Evolutionary conservation across 257 asterid genomes (phyloP).

Genomic region (Penstemon newberryi): DNA sequence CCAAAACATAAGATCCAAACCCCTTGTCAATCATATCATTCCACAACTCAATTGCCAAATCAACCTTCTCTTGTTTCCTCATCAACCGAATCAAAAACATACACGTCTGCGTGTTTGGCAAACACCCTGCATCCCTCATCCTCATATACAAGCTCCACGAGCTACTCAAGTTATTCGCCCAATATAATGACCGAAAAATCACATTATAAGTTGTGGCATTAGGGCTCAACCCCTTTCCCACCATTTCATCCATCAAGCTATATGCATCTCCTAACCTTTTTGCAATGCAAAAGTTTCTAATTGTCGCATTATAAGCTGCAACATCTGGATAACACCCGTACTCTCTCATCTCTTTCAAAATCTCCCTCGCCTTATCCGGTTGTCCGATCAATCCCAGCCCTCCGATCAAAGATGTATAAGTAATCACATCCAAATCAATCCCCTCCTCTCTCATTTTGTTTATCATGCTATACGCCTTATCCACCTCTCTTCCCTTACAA

Average conservation of each 20-base stretch:
- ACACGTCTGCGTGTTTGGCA: slow-evolving; percentile 82
- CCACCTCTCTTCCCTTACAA: slow-evolving; percentile 76
- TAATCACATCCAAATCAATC: slow-evolving; percentile 73
- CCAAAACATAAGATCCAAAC: slow-evolving; percentile 73
- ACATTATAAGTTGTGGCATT: slow-evolving; percentile 86
- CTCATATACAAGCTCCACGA: slow-evolving; percentile 75
- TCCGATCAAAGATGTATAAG: slow-evolving; percentile 81
- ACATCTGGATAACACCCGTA: slow-evolving; percentile 84
- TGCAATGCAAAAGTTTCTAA: slow-evolving; percentile 86
- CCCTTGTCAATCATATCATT: slow-evolving; percentile 83
- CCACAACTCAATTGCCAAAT: slow-evolving; percentile 81
- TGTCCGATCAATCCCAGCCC: slow-evolving; percentile 87
- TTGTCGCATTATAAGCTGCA: slow-evolving; percentile 85
- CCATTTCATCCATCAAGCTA: slow-evolving; percentile 75
- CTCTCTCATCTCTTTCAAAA: slow-evolving; percentile 90
- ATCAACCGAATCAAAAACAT: slow-evolving; percentile 80
- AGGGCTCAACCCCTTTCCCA: slow-evolving; percentile 63
- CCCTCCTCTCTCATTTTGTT: slow-evolving; percentile 70
- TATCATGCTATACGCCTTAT: slow-evolving; percentile 57
- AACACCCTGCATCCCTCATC: slow-evolving; percentile 68
- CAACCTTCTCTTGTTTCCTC: slow-evolving; percentile 72
- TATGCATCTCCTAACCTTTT: slow-evolving; percentile 70
- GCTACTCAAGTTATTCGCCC: slow-evolving; percentile 63
- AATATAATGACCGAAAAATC: slow-evolving; percentile 65
- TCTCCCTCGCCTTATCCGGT: slow-evolving; percentile 83